Conservation (phyloP, 192 early-diverging fungal species). For the Jimgerdemannia lactiflua region DNA sequence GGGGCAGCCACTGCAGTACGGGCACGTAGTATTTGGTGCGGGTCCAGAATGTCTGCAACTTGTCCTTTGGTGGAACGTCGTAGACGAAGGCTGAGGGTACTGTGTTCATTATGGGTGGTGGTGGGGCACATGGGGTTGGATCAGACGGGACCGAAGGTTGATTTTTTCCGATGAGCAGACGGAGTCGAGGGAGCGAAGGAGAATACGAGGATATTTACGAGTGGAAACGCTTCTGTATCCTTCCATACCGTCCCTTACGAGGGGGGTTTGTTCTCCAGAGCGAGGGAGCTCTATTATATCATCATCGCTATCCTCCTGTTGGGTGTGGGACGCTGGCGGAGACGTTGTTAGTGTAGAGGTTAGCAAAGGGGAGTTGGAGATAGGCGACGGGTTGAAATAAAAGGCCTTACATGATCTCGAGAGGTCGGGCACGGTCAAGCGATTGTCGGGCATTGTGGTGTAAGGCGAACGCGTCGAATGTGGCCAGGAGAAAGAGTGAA, state of each 20-base stretch:
- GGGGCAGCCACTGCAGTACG: constrained; percentile 89
- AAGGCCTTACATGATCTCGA: neutral
- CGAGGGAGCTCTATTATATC: neutral
- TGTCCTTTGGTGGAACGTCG: constrained; percentile 21
- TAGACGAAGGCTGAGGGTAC: neutral
- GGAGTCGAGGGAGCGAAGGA: neutral
- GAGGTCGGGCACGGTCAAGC: too few species aligned
- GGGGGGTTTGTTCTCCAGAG: neutral
- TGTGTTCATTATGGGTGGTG: neutral
- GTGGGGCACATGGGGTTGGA: neutral
- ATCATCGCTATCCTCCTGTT: neutral
- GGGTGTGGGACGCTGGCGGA: neutral
- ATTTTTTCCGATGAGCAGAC: neutral
- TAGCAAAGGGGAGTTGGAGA: neutral
- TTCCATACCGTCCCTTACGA: neutral
- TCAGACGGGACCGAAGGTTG: neutral
- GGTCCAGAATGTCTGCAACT: constrained; percentile 43
- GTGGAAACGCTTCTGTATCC: neutral
- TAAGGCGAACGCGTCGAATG: too few species aligned
- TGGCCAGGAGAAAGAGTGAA: too few species aligned
- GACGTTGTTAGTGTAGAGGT: too few species aligned
- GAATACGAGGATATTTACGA: neutral
- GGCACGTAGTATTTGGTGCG: constrained; percentile 93
- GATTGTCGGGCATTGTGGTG: too few species aligned
- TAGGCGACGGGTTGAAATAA: neutral